Conservation (phyloP, 2,329 filamentous ascomycete species). For the Aureobasidium pullulans region DNA sequence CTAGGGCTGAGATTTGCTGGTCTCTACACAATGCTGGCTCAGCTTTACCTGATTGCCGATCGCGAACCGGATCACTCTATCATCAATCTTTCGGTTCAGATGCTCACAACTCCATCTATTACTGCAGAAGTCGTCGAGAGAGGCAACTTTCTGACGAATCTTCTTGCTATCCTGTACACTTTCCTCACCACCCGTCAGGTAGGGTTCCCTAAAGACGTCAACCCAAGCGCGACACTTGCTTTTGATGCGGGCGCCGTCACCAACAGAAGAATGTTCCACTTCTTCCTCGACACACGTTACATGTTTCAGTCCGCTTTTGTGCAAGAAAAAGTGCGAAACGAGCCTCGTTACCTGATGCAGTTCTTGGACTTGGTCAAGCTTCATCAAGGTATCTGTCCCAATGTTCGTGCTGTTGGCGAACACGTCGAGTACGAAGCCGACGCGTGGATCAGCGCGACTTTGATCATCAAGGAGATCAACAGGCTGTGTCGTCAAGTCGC, state of each 20-base stretch:
- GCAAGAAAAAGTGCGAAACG: slow-evolving; percentile 71
- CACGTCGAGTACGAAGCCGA: slow-evolving; percentile 98
- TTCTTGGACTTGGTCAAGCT: slow-evolving; percentile 94
- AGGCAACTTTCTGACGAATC: slow-evolving; percentile 89
- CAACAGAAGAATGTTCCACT: slow-evolving; percentile 93
- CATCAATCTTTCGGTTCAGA: slow-evolving; percentile 93
- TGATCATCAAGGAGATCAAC: slow-evolving; percentile 93
- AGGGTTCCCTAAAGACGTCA: slow-evolving; percentile 83
- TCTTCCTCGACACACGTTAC: slow-evolving; percentile 90
- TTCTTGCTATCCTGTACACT: slow-evolving; percentile 94
- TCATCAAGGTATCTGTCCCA: slow-evolving; percentile 94
- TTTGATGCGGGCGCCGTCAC: slow-evolving; percentile 94
- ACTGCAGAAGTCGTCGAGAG: slow-evolving; percentile 91
- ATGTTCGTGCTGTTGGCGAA: slow-evolving; percentile 82
- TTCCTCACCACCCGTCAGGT: slow-evolving; percentile 95
- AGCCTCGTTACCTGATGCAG: slow-evolving; percentile 83
- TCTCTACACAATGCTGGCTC: slow-evolving; percentile 85
- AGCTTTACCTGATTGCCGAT: slow-evolving; percentile 92
- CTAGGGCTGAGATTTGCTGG: slow-evolving; percentile 90
- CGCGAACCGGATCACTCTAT: slow-evolving; percentile 96
- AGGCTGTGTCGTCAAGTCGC: slow-evolving; percentile 81
- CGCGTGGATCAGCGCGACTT: slow-evolving; percentile 91
- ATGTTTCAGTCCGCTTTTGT: slow-evolving; percentile 84
- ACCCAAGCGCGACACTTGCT: slow-evolving; percentile 75
- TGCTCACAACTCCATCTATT: slow-evolving; percentile 93